Conservation (phyloP, 2,329 filamentous ascomycete species). For the Fusarium sp. region DNA sequence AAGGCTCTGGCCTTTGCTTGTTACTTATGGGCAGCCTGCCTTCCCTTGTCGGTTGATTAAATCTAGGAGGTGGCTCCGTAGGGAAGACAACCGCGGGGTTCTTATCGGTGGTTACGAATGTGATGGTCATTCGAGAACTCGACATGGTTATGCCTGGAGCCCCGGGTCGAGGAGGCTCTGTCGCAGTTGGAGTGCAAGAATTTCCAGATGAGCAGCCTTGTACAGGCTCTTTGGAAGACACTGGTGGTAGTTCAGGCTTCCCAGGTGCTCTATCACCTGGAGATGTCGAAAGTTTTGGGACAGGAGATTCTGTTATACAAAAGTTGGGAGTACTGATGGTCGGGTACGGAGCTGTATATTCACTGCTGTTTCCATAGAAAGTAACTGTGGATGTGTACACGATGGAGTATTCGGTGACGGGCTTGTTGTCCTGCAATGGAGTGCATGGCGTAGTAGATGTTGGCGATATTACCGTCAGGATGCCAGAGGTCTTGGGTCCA, state of each 20-base stretch:
- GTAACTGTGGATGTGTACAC: conserved; percentile 63
- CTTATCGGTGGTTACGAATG: conserved; percentile 64
- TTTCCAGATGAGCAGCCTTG: conserved; percentile 12
- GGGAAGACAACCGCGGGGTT: conserved; percentile 62
- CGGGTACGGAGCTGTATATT: conserved; percentile 61
- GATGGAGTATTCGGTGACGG: conserved; percentile 56
- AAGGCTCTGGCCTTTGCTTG: conserved; percentile 39
- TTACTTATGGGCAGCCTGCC: conserved; percentile 16
- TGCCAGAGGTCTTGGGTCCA: conserved; percentile 13
- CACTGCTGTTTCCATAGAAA: conserved; percentile 56
- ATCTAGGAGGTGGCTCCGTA: conserved; percentile 53
- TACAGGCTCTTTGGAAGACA: conserved; percentile 25
- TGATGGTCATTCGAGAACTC: conserved; percentile 49
- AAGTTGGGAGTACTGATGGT: conserved; percentile 54
- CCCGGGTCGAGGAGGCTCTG: conserved; percentile 3
- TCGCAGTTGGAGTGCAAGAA: conserved; percentile 12
- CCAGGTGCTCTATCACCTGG: not conserved
- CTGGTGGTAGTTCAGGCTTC: not conserved
- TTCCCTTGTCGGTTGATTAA: conserved; percentile 45
- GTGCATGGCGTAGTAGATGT: conserved; percentile 49
- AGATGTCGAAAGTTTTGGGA: not conserved
- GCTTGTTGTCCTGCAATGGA: conserved; percentile 44
- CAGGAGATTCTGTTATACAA: conserved; percentile 47
- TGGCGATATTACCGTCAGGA: conserved; percentile 26
- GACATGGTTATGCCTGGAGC: conserved; percentile 25